Evolutionary conservation across 2,329 filamentous ascomycete genomes (phyloP), one percentile per base, ranked within the genome.

Genomic region (Cladosporium sphaerospermum): DNA sequence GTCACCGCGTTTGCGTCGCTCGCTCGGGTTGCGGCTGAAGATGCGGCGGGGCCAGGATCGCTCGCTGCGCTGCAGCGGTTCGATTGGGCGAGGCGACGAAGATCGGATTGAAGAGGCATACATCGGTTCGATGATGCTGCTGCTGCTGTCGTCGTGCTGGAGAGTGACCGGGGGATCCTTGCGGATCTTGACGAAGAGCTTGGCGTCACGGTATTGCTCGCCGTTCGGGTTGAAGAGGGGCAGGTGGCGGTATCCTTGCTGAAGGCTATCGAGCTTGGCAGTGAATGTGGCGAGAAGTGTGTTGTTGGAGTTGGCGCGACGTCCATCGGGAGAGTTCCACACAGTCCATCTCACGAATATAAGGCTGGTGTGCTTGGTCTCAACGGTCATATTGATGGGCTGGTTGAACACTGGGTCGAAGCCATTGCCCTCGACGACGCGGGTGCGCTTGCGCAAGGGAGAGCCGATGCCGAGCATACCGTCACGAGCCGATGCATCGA

Each of bases 331-430:
- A 1, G 90, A 91, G 61, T 93, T 87, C 78, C 88, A 92, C 52
- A 97, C 89, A 19, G 86, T 91, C 82, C 89, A 96, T 43, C 90
- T 87, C 49, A 99, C 84, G 69, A 97, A 97, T 54, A 97, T 86
- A 31, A 99, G 78, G 62, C 93, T 89, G 0, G 92, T 91, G 66
- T 92, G 91, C 66, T 95, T 95, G n/a, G 93, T 97, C 45, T 89
- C 89, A 19, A 96, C 78, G 53, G 83, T 85, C 70, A 96, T 86
- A 56, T 82, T 82, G 71, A 92, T 88, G 54, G 81, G 80, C 61
- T 89, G 83, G 61, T 91, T 83, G 70, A 95, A 99, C 52, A 85
- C 78, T 1, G 93, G 93, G 67, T 96, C 95, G 73, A 95, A 97
- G 19, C 91, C 92, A 67, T 99, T 97, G 68, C 88, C 88, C 56